Conservation (phyloP, 2,329 filamentous ascomycete species). For the Gnomoniopsis sp. region DNA sequence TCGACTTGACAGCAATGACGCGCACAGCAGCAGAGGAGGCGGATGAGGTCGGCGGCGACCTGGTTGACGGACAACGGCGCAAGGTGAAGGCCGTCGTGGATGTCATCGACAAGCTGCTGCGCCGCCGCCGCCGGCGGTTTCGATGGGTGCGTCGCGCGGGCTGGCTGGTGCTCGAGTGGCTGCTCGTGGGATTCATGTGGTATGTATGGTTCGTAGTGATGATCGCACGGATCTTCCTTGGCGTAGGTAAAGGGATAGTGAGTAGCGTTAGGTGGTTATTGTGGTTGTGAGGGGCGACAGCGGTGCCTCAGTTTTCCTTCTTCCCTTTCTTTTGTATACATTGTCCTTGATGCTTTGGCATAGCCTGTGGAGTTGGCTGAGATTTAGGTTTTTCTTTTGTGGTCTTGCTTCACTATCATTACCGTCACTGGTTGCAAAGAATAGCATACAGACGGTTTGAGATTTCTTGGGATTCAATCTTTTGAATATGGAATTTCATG, state of each 20-base stretch:
- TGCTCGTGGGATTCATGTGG: conserved; percentile 87
- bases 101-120: conserved; percentile 71
- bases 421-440: conserved; percentile 8
- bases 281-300: conserved; percentile 57
- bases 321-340: conserved; percentile 12
- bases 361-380: conserved; percentile 15
- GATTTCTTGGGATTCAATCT: neutral
- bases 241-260: conserved; percentile 57
- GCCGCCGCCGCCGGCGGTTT: conserved; percentile 64
- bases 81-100: conserved; percentile 79
- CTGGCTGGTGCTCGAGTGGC: conserved; percentile 84
- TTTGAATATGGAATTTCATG: neutral
- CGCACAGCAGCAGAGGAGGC: conserved; percentile 71
- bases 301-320: neutral
- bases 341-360: neutral
- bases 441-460: neutral
- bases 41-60: conserved; percentile 71
- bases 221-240: conserved; percentile 63
- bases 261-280: conserved; percentile 73
- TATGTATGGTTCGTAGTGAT: conserved; percentile 89
- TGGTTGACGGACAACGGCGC: conserved; percentile 73
- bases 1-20: conserved; percentile 58
- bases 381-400: neutral
- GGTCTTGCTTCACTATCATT: neutral
- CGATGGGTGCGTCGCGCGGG: conserved; percentile 72